Conservation (phyloP, 306 rosid genomes). For the Vigna mungo region DNA sequence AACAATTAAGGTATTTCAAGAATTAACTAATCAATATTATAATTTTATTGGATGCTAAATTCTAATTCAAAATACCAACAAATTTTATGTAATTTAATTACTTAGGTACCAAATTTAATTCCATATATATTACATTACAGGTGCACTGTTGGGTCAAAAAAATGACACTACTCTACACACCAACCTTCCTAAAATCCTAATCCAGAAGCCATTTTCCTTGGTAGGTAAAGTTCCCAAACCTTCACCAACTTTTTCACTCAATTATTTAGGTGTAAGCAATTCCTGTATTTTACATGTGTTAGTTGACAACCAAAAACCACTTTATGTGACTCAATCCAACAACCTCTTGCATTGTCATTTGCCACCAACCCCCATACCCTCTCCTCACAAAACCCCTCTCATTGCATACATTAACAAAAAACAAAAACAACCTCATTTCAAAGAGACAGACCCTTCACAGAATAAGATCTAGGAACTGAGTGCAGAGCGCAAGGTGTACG, state of each 20-base stretch:
- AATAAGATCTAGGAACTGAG: neutral
- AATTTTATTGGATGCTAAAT: neutral
- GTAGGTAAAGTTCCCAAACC: slow-evolving; percentile 40
- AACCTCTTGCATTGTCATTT: slow-evolving; percentile 30
- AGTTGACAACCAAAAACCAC: slow-evolving; percentile 45
- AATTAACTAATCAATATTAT: neutral
- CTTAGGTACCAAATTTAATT: neutral
- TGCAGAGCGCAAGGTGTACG: slow-evolving; percentile 26
- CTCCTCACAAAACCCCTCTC: slow-evolving; percentile 13
- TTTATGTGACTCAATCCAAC: slow-evolving; percentile 45
- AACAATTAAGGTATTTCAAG: neutral
- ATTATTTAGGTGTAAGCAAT: slow-evolving; percentile 44
- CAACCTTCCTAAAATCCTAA: neutral
- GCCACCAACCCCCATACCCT: slow-evolving; percentile 51
- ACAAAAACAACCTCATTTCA: neutral
- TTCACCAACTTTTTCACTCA: slow-evolving; percentile 33
- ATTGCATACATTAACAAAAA: slow-evolving; percentile 1
- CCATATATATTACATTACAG: neutral
- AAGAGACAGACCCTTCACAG: neutral
- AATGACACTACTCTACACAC: neutral
- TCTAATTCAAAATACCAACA: neutral
- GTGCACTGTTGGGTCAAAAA: neutral
- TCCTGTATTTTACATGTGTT: neutral
- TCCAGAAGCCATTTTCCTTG: neutral
- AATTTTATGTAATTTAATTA: neutral